A percentile compares a stretch with the other conserved stretches of the same genome.
phyloP scores from a whole-genome alignment of 495 filamentous ascomycete species.

The Thermochaetoides thermophila region DNA sequence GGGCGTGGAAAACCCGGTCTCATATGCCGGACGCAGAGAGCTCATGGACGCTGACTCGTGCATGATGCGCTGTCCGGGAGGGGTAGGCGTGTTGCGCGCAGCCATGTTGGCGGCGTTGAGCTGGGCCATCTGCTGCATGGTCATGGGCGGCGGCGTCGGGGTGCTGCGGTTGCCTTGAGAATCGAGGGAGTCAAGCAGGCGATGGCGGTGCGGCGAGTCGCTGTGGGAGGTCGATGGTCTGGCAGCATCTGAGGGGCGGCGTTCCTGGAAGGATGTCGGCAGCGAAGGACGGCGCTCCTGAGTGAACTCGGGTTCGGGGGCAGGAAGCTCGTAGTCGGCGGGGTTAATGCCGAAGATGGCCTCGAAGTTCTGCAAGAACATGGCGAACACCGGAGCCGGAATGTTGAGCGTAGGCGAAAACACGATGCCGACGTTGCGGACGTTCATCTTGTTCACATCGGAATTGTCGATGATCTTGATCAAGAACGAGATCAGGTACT shows the following conservation, averaged over 20 bases:
- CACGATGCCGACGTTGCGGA: slow-evolving; percentile 93
- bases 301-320: slow-evolving; percentile 8
- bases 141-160: slow-evolving; percentile 28
- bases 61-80: slow-evolving; percentile 25
- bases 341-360: slow-evolving; percentile 65
- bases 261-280: slow-evolving; percentile 15
- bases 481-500: slow-evolving; percentile 71
- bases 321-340: slow-evolving; percentile 38
- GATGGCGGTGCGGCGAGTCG: slow-evolving; percentile 30
- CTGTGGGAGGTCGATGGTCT: slow-evolving; percentile 29
- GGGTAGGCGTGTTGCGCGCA: slow-evolving; percentile 25
- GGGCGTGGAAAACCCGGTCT: slow-evolving; percentile 16
- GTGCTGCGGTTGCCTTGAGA: slow-evolving; percentile 22
- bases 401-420: slow-evolving; percentile 98
- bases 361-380: slow-evolving; percentile 83
- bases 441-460: slow-evolving; percentile 93
- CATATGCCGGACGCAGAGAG: slow-evolving; percentile 25
- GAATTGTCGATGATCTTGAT: slow-evolving; percentile 81
- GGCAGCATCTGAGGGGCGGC: slow-evolving; percentile 17
- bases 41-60: slow-evolving; percentile 12
- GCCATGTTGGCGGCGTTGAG: slow-evolving; percentile 21
- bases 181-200: slow-evolving; percentile 26
- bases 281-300: slow-evolving; percentile 15
- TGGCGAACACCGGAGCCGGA: slow-evolving; percentile 81
- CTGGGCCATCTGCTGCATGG: slow-evolving; percentile 22